A percentile compares a stretch with the other conserved stretches of the same genome.
phyloP scores from a whole-genome alignment of 2,329 filamentous ascomycete genomes.

The Fusarium musae region DNA sequence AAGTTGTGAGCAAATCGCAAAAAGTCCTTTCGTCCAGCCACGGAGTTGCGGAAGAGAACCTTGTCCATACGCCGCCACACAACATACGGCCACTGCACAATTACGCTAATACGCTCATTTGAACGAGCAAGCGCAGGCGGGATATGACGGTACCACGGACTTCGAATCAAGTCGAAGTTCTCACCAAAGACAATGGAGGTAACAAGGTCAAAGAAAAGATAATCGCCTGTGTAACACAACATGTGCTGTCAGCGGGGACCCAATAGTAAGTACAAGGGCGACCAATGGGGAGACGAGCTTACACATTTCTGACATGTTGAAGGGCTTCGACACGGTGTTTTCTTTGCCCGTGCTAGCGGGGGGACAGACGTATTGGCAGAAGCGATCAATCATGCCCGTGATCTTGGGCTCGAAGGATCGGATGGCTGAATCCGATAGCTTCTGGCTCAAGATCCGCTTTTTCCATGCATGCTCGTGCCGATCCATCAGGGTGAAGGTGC shows the following conservation, averaged over 20 bases:
- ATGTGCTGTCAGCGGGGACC: neutral
- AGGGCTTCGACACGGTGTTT: neutral
- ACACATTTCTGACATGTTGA: slow-evolving; percentile 5
- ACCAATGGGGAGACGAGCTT: neutral
- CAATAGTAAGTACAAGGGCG: neutral
- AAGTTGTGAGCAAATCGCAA: neutral
- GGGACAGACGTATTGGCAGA: neutral
- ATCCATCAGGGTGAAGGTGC: slow-evolving; percentile 3
- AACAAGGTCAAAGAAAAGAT: slow-evolving; percentile 2
- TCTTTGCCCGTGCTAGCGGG: neutral
- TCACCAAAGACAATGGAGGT: neutral
- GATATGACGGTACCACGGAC: slow-evolving; percentile 3
- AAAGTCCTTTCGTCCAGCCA: neutral
- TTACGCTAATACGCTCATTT: neutral
- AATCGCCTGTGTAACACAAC: neutral
- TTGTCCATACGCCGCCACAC: neutral
- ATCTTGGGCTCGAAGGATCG: slow-evolving; percentile 3
- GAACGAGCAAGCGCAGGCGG: neutral
- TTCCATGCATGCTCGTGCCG: slow-evolving; percentile 3
- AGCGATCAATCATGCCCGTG: neutral
- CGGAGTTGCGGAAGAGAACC: neutral
- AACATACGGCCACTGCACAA: neutral
- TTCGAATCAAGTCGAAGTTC: slow-evolving; percentile 1
- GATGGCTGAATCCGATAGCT: slow-evolving; percentile 1
- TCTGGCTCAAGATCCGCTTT: slow-evolving; percentile 8